Evolutionary conservation across 345 rosid species (phyloP), one percentile per base, ranked within the genome.

Genomic region (Schrenkiella parvula): DNA sequence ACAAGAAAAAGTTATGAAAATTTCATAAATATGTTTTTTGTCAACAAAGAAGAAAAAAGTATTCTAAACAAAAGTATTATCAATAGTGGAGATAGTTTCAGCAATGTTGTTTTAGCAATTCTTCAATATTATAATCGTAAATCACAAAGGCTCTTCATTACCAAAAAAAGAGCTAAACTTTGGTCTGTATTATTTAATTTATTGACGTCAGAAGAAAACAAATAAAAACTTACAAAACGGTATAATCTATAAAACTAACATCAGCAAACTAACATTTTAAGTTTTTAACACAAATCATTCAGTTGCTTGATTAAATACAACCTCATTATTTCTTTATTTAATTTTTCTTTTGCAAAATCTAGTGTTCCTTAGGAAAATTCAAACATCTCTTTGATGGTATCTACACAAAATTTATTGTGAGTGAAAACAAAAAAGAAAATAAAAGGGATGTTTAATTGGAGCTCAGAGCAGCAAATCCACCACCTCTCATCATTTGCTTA

Each of bases 401-500:
- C 56, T 52, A 51, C 38, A 66, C 34, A 38, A 65, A 57, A 66
- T 0, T 29, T 66, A 47, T 42, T 43, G 22, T 15, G n/a, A 50
- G 12, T 34, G 3, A 18, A 12, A 64, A 5, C 2, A 9, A 8
- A 44, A 63, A 12, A 17, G 3, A 8, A 5, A 35, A 18, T 6
- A 8, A 15, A 10, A 9, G 10, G 38, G 53, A 26, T 1, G 15
- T 42, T 80, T 68, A 77, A 70, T 64, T 43, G 18, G 82, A 87
- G 47, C 78, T 80, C 46, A 92, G 73, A 14, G 96, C 93, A 61
- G 97, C 90, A 74, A 93, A 88, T 1, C 97, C 97, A 42, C 80
- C 80, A 37, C 80, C 73, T 42, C 64, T 77, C 80, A 77, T 77
- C 77, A 77, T 77, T 42, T 77, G 80, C 64, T 66, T 66, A 28